Evolutionary conservation across 768 basidiomycete genomes (phyloP).

Genomic region (Krasilnikovozyma curviuscula): DNA sequence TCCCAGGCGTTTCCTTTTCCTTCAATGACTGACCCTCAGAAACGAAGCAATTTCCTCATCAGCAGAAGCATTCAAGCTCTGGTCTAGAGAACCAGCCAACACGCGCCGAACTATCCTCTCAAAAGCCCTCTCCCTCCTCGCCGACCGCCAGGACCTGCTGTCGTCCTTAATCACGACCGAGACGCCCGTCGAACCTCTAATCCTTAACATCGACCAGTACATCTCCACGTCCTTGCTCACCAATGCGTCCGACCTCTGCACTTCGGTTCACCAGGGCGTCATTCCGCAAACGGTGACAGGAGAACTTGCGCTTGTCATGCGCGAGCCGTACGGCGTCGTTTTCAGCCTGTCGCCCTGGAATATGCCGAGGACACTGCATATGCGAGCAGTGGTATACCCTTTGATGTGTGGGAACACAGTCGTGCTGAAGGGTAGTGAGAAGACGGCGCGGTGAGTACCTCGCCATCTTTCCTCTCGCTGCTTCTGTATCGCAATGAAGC

Average conservation of each 20-base stretch:
- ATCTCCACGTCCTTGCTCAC: no score
- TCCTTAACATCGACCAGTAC: no score
- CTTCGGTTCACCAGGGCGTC: no score
- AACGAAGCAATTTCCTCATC: not conserved
- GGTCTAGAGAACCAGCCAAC: not conserved
- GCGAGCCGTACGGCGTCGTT: constrained; percentile 6
- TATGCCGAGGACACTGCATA: constrained; percentile 15
- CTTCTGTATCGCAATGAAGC: no score
- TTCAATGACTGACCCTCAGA: no score
- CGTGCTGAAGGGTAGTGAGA: constrained; percentile 25
- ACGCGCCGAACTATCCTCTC: not conserved
- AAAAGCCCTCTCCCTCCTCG: no score
- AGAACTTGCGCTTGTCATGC: constrained; percentile 4
- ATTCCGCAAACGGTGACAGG: no score
- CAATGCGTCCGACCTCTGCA: no score
- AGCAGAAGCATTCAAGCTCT: not conserved
- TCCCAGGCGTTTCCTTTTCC: no score
- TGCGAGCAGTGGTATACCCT: constrained; percentile 23
- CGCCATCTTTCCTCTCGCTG: not conserved
- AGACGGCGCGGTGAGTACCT: constrained; percentile 12
- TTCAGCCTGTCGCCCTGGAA: constrained; percentile 6
- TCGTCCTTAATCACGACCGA: no score
- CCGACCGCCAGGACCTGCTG: no score
- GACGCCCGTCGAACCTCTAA: no score
- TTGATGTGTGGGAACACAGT: constrained; percentile 29